Evolutionary conservation across 257 asterid genomes (phyloP).

Genomic region (Solanum chmielewskii): DNA sequence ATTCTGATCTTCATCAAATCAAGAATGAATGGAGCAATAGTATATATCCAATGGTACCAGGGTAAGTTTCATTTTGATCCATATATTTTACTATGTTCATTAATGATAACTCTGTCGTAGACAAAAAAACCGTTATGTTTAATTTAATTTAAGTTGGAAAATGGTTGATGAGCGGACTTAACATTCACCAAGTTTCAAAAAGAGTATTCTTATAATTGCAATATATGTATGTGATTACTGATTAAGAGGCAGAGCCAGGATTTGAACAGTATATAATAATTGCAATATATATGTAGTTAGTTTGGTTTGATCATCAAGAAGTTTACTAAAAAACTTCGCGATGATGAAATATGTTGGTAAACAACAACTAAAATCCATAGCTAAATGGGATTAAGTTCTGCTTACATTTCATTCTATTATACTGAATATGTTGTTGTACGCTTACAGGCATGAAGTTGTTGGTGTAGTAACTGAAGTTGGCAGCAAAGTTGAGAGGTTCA

Average conservation of each 20-base stretch:
- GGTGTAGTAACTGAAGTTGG: conserved; percentile 10
- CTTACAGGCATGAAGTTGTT: no score
- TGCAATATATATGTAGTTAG: not conserved
- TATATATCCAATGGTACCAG: conserved; percentile 11
- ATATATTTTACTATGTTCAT: not conserved
- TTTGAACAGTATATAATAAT: not conserved
- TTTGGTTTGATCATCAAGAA: not conserved
- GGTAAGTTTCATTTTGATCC: not conserved
- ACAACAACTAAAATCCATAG: not conserved
- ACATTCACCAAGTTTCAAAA: not conserved
- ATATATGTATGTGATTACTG: not conserved
- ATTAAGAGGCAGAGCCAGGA: not conserved
- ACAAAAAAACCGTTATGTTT: not conserved
- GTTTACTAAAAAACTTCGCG: not conserved
- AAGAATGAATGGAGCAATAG: conserved; percentile 9
- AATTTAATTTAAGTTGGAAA: not conserved
- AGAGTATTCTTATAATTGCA: not conserved
- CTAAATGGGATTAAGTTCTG: not conserved
- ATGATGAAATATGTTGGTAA: not conserved
- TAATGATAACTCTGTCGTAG: not conserved
- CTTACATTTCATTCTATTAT: no score
- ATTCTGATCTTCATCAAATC: conserved; percentile 1
- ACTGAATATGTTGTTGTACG: no score
- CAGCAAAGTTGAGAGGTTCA: conserved; percentile 1
- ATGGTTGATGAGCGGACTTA: not conserved